Evolutionary conservation across 257 asterid genomes (phyloP).

Genomic region (Vinca minor): DNA sequence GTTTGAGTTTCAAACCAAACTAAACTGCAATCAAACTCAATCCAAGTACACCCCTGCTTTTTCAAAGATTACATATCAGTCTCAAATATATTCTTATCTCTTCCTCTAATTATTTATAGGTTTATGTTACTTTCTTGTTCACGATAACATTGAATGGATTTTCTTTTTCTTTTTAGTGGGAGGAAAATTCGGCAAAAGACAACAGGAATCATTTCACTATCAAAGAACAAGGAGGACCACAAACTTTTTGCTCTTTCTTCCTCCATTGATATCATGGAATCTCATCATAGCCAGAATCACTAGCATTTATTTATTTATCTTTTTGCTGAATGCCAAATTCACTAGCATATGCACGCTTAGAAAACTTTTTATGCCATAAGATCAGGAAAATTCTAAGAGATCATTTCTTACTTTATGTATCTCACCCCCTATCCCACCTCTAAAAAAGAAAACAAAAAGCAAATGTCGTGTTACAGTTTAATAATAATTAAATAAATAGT

Average conservation of each 20-base stretch:
- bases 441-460: no score
- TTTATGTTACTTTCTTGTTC: not conserved
- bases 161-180: not conserved
- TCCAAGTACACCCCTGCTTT: no score
- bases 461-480: no score
- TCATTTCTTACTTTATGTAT: no score
- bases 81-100: not conserved
- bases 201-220: not conserved
- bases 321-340: not conserved
- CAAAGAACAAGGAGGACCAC: not conserved
- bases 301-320: no score
- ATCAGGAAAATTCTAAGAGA: not conserved
- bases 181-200: not conserved
- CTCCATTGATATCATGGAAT: slow-evolving; percentile 11
- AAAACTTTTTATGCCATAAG: not conserved
- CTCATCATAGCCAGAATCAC: slow-evolving; percentile 9
- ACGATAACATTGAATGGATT: not conserved
- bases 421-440: no score
- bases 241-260: not conserved
- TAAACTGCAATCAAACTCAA: no score
- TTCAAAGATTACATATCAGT: not conserved
- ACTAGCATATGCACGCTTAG: not conserved
- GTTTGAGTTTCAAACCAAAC: no score
- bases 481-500: no score
- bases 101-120: not conserved